phyloP scores from a whole-genome alignment of 352 stramenopile species.

The Phytopythium boreale region DNA sequence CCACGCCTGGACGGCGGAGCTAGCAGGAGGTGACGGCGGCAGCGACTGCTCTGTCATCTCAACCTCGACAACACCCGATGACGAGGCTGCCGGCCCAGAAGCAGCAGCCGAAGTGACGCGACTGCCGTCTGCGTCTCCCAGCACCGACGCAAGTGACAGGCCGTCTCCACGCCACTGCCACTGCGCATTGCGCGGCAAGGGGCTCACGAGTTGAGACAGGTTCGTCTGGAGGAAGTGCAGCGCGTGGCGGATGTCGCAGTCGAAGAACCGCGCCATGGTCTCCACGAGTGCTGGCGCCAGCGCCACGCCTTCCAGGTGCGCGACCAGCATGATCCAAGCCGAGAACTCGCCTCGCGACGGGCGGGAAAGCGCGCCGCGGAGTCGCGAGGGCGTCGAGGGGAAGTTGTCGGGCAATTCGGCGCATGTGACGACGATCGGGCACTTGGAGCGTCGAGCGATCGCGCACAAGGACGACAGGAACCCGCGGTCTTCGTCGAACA shows the following conservation, averaged over 20 bases:
- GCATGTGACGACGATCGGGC: slow-evolving; percentile 77
- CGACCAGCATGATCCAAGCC: slow-evolving; percentile 61
- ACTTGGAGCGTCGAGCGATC: slow-evolving; percentile 83
- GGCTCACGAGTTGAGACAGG: slow-evolving; percentile 17
- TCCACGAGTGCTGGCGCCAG: slow-evolving; percentile 31
- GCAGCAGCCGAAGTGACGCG: not conserved
- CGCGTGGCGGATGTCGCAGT: slow-evolving; percentile 63
- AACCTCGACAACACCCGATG: not conserved
- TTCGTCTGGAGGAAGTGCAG: slow-evolving; percentile 71
- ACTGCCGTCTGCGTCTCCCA: not conserved
- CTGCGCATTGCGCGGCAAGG: slow-evolving; percentile 7
- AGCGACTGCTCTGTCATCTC: not conserved
- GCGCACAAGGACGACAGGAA: slow-evolving; percentile 65
- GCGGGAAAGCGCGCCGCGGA: slow-evolving; percentile 34
- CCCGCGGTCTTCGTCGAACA: slow-evolving; percentile 82
- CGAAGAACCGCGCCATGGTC: slow-evolving; percentile 48
- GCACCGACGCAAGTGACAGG: not conserved
- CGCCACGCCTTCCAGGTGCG: slow-evolving; percentile 48
- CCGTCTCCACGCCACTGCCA: slow-evolving; percentile 14
- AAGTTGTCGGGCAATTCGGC: slow-evolving; percentile 56
- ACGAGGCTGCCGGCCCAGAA: too few species aligned
- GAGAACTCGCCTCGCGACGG: slow-evolving; percentile 60
- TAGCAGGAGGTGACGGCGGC: not conserved
- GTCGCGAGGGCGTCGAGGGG: slow-evolving; percentile 37
- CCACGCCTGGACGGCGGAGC: slow-evolving; percentile 37